phyloP scores from a whole-genome alignment of 805 yeast species.

The Suhomyces tanzawaensis region DNA sequence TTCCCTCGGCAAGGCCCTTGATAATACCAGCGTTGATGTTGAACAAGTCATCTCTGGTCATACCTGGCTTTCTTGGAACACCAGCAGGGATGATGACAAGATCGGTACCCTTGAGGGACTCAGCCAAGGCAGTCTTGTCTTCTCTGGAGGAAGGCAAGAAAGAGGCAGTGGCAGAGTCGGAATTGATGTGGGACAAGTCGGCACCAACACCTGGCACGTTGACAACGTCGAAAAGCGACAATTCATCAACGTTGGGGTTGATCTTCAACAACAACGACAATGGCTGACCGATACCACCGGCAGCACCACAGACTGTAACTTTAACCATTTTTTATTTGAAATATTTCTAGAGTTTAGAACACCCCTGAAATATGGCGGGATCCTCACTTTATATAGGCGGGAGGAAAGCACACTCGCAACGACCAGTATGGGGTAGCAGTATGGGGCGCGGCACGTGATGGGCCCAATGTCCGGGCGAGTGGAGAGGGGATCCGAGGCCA shows the following conservation, averaged over 20 bases:
- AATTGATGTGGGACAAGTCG: conserved; percentile 79
- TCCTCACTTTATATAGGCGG: background rate
- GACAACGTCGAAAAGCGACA: conserved; percentile 83
- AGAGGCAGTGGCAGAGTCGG: conserved; percentile 59
- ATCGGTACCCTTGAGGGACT: conserved; percentile 45
- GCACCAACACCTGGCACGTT: conserved; percentile 85
- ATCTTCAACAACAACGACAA: conserved; percentile 77
- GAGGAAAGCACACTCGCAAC: background rate
- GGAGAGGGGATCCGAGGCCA: conserved; percentile 4
- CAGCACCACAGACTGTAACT: conserved; percentile 87
- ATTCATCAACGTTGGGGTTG: conserved; percentile 56
- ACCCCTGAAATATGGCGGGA: background rate
- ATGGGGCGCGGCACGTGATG: background rate
- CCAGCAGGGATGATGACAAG: conserved; percentile 76
- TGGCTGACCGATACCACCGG: conserved; percentile 95
- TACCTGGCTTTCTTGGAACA: conserved; percentile 90
- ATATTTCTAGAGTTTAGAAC: background rate
- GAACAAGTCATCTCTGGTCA: conserved; percentile 90
- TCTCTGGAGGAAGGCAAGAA: conserved; percentile 57
- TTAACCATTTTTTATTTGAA: conserved; percentile 42
- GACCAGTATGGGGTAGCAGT: conserved; percentile 1
- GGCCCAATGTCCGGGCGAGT: conserved; percentile 2
- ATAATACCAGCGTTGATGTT: conserved; percentile 81
- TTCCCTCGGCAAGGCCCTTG: conserved; percentile 66
- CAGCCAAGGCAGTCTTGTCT: conserved; percentile 45